phyloP scores from a whole-genome alignment of 2,329 filamentous ascomycete genomes.

The Paraphaeosphaeria minitans region DNA sequence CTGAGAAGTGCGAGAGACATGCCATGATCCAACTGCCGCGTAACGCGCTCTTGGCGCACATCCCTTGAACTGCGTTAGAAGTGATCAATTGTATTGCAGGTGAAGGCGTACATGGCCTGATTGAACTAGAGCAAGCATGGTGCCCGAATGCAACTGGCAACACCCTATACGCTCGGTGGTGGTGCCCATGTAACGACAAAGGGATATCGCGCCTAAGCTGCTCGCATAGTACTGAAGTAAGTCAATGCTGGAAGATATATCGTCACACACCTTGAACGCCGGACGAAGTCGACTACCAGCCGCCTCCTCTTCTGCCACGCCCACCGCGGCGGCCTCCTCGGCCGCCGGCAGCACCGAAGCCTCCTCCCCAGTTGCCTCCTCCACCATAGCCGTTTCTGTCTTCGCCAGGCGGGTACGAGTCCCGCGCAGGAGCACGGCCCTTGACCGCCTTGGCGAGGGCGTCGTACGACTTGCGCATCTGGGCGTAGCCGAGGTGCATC shows the following conservation, averaged over 20 bases:
- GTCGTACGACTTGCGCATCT: conserved; percentile 95
- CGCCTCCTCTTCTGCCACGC: conserved; percentile 34
- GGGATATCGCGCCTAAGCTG: conserved; percentile 25
- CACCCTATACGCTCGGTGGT: conserved; percentile 3
- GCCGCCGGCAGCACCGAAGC: conserved; percentile 22
- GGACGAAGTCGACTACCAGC: conserved; percentile 32
- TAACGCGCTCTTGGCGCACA: conserved; percentile 11
- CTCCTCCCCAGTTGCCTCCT: conserved; percentile 22
- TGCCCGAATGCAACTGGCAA: conserved; percentile 10
- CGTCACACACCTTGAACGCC: conserved; percentile 47
- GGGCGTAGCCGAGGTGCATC: conserved; percentile 97
- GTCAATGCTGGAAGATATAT: conserved; percentile 34
- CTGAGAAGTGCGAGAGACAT: conserved; percentile 1
- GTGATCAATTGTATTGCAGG: conserved; percentile 33
- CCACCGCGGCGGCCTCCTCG: conserved; percentile 37
- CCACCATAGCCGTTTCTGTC: conserved; percentile 34
- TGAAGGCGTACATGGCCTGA: conserved; percentile 42
- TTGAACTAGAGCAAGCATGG: conserved; percentile 34
- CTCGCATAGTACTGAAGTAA: conserved; percentile 38
- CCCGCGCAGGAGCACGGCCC: conserved; percentile 65
- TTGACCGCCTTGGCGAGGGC: conserved; percentile 86
- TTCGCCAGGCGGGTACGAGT: conserved; percentile 30
- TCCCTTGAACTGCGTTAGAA: conserved; percentile 41
- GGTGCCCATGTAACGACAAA: conserved; percentile 17
- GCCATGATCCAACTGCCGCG: background rate